These are phyloP conservation scores for Chenopodium album DNA, from an alignment of 148 eudicot species.

Conservation along the genomic window DNA sequence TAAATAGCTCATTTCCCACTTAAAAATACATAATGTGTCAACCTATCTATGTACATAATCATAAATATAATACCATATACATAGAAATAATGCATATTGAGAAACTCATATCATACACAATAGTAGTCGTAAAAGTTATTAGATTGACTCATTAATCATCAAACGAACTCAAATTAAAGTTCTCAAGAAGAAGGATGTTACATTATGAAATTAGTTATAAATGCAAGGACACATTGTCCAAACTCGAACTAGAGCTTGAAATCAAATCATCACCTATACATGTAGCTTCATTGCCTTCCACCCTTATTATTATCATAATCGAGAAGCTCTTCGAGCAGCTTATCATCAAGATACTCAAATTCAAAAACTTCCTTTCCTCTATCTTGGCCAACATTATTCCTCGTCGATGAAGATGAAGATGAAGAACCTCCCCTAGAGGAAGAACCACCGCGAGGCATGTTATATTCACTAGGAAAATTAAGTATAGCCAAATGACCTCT, in stretches of 20 bases:
- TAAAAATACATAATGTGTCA: no score
- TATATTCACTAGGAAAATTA: conserved; percentile 73
- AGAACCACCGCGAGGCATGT: conserved; percentile 35
- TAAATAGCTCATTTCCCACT: no score
- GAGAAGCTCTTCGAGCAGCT: conserved; percentile 70
- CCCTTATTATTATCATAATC: conserved; percentile 35
- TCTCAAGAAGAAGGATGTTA: no score
- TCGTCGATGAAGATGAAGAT: conserved; percentile 1
- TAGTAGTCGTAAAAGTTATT: no score
- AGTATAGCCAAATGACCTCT: conserved; percentile 74
- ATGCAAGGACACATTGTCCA: not conserved
- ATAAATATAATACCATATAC: no score
- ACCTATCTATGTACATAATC: no score
- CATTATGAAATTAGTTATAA: not conserved
- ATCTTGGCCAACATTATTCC: conserved; percentile 16
- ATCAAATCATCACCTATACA: not conserved
- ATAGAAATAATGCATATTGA: no score
- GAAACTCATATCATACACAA: no score
- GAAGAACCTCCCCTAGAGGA: conserved; percentile 27
- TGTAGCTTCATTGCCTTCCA: conserved; percentile 23
- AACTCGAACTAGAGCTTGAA: not conserved
- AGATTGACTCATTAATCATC: no score
- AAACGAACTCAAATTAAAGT: no score
- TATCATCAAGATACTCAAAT: conserved; percentile 69
- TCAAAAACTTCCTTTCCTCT: conserved; percentile 47